These are phyloP conservation scores for Escallonia rubra DNA, from an alignment of 129 eudicot species.

Conservation along the genomic window DNA sequence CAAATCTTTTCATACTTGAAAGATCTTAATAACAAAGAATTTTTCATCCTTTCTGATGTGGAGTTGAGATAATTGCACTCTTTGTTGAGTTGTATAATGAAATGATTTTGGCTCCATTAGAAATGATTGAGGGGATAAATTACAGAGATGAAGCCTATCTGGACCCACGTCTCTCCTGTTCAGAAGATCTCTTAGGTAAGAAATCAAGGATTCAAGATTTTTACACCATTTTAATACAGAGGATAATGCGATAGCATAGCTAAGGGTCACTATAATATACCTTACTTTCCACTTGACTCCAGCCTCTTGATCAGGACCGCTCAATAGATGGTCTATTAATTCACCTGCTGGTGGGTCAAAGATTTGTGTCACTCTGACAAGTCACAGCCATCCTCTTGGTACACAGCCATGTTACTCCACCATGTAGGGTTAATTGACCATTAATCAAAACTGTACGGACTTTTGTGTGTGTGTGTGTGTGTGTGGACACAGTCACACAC, in stretches of 20 bases:
- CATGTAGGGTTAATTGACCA: background rate
- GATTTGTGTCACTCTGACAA: constrained; percentile 4
- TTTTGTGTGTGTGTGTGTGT: background rate
- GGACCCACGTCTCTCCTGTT: constrained; percentile 27
- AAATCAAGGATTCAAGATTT: constrained; percentile 22
- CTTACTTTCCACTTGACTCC: constrained; percentile 12
- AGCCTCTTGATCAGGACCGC: constrained; percentile 20
- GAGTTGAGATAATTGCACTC: background rate
- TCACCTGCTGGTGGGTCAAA: constrained; percentile 31
- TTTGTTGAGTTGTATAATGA: constrained; percentile 12
- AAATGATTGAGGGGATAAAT: constrained; percentile 12
- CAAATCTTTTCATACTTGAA: no score
- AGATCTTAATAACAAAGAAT: background rate
- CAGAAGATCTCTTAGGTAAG: constrained; percentile 39
- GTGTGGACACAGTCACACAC: background rate
- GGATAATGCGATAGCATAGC: constrained; percentile 16
- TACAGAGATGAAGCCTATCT: constrained; percentile 14
- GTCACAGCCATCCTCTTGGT: constrained; percentile 4
- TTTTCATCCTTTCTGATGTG: background rate
- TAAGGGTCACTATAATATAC: constrained; percentile 5
- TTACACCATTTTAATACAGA: constrained; percentile 10
- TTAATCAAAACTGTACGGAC: constrained; percentile 1
- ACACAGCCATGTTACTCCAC: background rate
- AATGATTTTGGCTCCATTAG: background rate
- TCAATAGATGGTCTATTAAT: constrained; percentile 31